These are phyloP conservation scores for Pleurostoma richardsiae DNA, from an alignment of 2,329 filamentous ascomycete genomes.

Conservation along the genomic window DNA sequence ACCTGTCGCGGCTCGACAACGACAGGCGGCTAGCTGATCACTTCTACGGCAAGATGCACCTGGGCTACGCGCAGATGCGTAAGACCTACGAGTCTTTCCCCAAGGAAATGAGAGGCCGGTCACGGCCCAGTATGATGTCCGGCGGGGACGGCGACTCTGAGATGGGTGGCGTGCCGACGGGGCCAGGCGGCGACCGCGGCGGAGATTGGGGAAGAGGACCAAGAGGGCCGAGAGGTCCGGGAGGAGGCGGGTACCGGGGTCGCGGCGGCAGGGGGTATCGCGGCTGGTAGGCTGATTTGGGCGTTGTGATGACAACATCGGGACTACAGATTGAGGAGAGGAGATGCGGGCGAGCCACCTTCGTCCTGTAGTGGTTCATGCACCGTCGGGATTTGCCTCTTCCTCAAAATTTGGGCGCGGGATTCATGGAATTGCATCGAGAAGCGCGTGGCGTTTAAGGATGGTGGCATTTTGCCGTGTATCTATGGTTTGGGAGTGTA, in stretches of 20 bases:
- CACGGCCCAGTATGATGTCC: conserved; percentile 52
- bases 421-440: too few species aligned
- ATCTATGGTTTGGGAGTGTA: too few species aligned
- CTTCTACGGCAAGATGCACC: conserved; percentile 99
- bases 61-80: conserved; percentile 97
- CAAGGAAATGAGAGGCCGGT: conserved; percentile 75
- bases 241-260: conserved; percentile 35
- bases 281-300: conserved; percentile 31
- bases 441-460: too few species aligned
- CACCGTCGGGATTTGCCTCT: too few species aligned
- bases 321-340: too few species aligned
- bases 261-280: conserved; percentile 39
- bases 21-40: conserved; percentile 91
- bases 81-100: conserved; percentile 85
- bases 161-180: conserved; percentile 40
- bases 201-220: conserved; percentile 35
- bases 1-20: conserved; percentile 87
- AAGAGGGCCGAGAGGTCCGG: conserved; percentile 45
- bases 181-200: conserved; percentile 32
- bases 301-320: too few species aligned
- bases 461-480: too few species aligned
- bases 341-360: too few species aligned
- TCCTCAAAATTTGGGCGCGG: too few species aligned
- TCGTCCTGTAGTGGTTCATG: too few species aligned
- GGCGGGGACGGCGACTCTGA: conserved; percentile 36